Conservation (phyloP, 2,329 filamentous ascomycete species). For the Cercospora nicotianae region DNA sequence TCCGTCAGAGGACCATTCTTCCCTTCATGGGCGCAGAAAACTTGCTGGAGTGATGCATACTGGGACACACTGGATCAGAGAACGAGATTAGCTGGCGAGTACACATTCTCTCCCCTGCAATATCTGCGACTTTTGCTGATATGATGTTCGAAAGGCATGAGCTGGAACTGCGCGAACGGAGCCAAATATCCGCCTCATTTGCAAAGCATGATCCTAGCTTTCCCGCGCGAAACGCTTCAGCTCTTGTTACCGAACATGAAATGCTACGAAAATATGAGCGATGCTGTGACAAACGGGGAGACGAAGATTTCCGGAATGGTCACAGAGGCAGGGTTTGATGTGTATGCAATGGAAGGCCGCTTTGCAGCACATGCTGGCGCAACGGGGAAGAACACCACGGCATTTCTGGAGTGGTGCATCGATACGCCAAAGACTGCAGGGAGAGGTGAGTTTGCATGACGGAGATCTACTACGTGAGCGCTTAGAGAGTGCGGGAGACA, state of each 20-base stretch:
- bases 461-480: too few species aligned
- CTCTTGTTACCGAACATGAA: slow-evolving; percentile 20
- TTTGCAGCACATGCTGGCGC: slow-evolving; percentile 20
- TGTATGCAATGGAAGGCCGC: slow-evolving; percentile 22
- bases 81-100: slow-evolving; percentile 13
- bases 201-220: slow-evolving; percentile 24
- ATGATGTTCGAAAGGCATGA: slow-evolving; percentile 12
- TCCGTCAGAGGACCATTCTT: slow-evolving; percentile 24
- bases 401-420: slow-evolving; percentile 26
- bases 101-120: too few species aligned
- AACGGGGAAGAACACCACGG: slow-evolving; percentile 12
- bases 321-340: slow-evolving; percentile 17
- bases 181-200: slow-evolving; percentile 16
- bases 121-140: too few species aligned
- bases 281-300: slow-evolving; percentile 19
- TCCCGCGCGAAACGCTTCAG: neutral
- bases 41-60: slow-evolving; percentile 27
- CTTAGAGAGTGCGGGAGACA: neutral
- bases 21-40: slow-evolving; percentile 15
- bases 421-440: neutral
- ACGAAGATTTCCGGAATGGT: slow-evolving; percentile 7
- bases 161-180: slow-evolving; percentile 23
- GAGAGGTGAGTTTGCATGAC: neutral
- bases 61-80: slow-evolving; percentile 17
- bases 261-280: slow-evolving; percentile 18